Evolutionary conservation across 257 asterid species (phyloP).

Genomic region (Solanum pinnatisectum): DNA sequence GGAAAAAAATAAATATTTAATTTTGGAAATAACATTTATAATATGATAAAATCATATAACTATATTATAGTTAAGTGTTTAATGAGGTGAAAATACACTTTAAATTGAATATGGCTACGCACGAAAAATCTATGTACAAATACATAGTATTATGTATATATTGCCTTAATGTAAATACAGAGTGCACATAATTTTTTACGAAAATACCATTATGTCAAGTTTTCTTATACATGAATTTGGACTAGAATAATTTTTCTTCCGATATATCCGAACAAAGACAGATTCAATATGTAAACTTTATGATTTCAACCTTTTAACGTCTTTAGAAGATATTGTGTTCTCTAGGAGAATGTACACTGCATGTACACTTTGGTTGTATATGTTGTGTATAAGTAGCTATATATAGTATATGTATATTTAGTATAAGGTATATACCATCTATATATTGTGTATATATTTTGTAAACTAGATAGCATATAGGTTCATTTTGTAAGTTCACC

Average conservation of each 20-base stretch:
- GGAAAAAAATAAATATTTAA: neutral
- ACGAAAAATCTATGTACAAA: neutral
- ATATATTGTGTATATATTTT: neutral
- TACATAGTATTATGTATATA: neutral
- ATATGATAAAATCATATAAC: neutral
- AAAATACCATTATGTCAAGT: neutral
- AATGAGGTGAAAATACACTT: neutral
- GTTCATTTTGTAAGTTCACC: neutral
- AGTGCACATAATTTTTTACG: neutral
- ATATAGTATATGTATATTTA: neutral
- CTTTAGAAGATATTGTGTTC: neutral
- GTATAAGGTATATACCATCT: neutral
- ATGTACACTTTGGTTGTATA: neutral
- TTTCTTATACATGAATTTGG: neutral
- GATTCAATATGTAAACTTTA: neutral
- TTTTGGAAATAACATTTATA: neutral
- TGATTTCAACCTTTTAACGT: neutral
- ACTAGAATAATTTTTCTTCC: neutral
- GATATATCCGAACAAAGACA: rapidly evolving
- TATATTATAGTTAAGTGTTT: neutral
- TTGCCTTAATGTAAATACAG: neutral
- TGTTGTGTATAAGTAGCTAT: neutral
- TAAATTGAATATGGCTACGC: neutral
- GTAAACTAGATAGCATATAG: neutral
- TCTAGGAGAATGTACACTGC: neutral